Percentiles rank a stretch among this genome's conserved stretches.
Evolutionary conservation across 2,329 filamentous ascomycete species (phyloP).

Genomic region (Macroventuria anomochaeta): DNA sequence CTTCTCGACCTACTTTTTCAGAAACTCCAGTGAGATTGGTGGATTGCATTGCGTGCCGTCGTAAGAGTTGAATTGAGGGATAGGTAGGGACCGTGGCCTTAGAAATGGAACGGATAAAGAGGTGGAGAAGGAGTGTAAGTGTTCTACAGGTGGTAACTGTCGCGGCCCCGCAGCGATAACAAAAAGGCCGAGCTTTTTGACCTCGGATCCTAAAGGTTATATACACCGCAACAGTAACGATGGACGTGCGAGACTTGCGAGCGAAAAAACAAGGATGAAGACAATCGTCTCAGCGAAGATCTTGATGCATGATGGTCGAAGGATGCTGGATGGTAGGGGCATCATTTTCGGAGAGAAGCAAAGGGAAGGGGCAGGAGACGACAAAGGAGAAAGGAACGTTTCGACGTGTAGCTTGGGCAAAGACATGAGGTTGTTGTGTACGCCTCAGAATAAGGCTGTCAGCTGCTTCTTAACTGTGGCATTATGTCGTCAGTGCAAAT

Average conservation of each 20-base stretch:
- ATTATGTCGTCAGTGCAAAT: neutral
- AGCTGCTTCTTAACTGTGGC: neutral
- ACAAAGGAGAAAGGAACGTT: neutral
- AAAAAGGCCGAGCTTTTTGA: no score
- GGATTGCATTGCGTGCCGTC: constrained; percentile 27
- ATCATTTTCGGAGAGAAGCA: neutral
- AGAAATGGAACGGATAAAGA: constrained; percentile 17
- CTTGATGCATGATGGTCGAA: neutral
- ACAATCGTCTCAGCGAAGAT: neutral
- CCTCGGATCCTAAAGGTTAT: no score
- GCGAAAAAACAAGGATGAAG: neutral
- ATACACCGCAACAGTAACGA: no score
- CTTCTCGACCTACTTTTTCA: constrained; percentile 19
- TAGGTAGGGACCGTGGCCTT: constrained; percentile 1
- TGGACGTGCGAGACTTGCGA: neutral
- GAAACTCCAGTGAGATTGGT: constrained; percentile 13
- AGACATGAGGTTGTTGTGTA: neutral
- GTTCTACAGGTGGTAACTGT: neutral
- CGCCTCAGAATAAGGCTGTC: neutral
- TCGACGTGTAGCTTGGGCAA: neutral
- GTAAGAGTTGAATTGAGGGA: constrained; percentile 22
- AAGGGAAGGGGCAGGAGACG: neutral
- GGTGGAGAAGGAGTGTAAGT: neutral
- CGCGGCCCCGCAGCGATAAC: no score
- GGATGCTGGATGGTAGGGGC: neutral